Percentiles rank a stretch among this genome's conserved stretches.
phyloP scores from a whole-genome alignment of 2,329 filamentous ascomycete species.

The Neopestalotiopsis rosae region DNA sequence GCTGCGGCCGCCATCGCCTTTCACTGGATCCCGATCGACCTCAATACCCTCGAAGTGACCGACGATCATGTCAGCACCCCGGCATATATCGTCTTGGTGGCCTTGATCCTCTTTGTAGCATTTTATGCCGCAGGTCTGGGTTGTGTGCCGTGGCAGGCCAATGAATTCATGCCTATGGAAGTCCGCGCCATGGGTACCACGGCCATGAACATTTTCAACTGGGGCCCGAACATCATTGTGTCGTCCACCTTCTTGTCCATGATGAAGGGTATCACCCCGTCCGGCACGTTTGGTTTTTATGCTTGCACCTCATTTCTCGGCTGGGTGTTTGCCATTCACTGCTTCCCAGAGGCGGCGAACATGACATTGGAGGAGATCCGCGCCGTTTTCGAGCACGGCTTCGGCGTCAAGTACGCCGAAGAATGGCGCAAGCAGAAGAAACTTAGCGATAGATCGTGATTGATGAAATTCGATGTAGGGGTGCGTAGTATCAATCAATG shows the following conservation, averaged over 20 bases:
- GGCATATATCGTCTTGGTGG: slow-evolving; percentile 42
- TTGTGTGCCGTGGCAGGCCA: slow-evolving; percentile 48
- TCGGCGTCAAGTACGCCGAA: slow-evolving; percentile 44
- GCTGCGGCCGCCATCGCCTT: slow-evolving; percentile 47
- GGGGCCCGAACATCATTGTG: slow-evolving; percentile 51
- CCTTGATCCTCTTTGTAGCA: slow-evolving; percentile 45
- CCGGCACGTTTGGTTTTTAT: slow-evolving; percentile 54
- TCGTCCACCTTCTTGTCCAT: slow-evolving; percentile 50
- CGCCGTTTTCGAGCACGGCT: slow-evolving; percentile 50
- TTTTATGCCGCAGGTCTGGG: slow-evolving; percentile 50
- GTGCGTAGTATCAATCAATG: too few relatives aligned
- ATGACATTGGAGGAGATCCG: slow-evolving; percentile 55
- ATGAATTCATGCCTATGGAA: slow-evolving; percentile 49
- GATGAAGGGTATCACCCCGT: slow-evolving; percentile 50
- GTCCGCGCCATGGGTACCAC: slow-evolving; percentile 49
- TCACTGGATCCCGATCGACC: slow-evolving; percentile 46
- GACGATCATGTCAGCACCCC: slow-evolving; percentile 36
- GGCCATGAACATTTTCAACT: slow-evolving; percentile 46
- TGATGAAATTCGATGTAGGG: background rate
- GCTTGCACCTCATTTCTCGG: slow-evolving; percentile 50
- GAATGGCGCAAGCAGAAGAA: slow-evolving; percentile 31
- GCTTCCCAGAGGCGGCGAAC: slow-evolving; percentile 54
- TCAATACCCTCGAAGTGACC: slow-evolving; percentile 40
- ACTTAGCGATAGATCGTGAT: background rate
- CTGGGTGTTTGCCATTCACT: slow-evolving; percentile 50